Evolutionary conservation across 1,284 basidiomycete species (phyloP), one percentile per base, ranked within the genome.

Genomic region (Inonotus obliquus): DNA sequence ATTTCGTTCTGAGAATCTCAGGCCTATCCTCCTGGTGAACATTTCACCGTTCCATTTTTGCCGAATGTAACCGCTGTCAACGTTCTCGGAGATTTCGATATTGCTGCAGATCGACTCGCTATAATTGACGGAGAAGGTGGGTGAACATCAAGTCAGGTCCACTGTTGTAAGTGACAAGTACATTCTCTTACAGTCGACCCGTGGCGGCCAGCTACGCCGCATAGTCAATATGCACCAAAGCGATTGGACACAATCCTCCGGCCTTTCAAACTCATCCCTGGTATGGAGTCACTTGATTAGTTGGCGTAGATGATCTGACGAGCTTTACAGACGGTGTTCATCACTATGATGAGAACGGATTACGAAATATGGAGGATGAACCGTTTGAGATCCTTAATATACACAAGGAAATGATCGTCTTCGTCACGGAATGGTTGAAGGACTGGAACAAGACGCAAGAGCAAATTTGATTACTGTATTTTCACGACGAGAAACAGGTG

Each of bases 241-340:
- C 79, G 95, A 37, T 71, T 80, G 47, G 92, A 94, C 73, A 92
- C 92, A 0, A 73, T 87, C 13, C 67, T 84, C 19, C 79, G 82
- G 55, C 96, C 96, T 0, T 93, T 95, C 76, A 94, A 95, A 72
- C 69, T 96, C 56, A 98, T 98, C 63, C 86, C 86, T n/a, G 80
- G 91, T 92, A 67, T 45, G 85, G 51, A 19, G 14, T 54, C 37
- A n/a, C 37, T 52, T 39, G 5, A 59, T 10, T 19, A 45, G 21
- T 37, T 57, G 13, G 44, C 51, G 27, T 55, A 45, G 17, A 23
- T 59, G 23, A 53, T 38, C 29, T 35, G 17, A 17, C 13, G n/a
- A 38, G 7, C 5, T 54, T 52, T 17, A 54, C 65, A 92, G 89
- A 84, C 62, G 93, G 82, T 19, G 91, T 96, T 1, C 94, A 97